phyloP scores from a whole-genome alignment of 2,329 filamentous ascomycete genomes.

The Diaporthe humulicola region DNA sequence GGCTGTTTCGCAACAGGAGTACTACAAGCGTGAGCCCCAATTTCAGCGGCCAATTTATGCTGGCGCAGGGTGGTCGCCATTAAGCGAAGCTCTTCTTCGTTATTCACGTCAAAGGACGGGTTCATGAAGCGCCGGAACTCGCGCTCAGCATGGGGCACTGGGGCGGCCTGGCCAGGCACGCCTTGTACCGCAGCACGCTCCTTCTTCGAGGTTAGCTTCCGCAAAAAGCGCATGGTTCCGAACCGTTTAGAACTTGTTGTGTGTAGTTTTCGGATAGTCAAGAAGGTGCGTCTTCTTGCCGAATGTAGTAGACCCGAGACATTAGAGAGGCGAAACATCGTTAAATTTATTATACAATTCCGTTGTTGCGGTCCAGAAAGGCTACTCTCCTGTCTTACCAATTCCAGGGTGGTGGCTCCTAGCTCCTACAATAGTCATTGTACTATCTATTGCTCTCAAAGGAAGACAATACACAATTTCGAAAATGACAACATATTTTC shows the following conservation, averaged over 20 bases:
- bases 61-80: too few relatives aligned
- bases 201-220: not conserved
- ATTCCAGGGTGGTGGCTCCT: accelerated
- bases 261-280: not conserved
- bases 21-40: too few relatives aligned
- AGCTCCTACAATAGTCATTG: not conserved
- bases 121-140: too few relatives aligned
- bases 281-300: not conserved
- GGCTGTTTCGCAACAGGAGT: too few relatives aligned
- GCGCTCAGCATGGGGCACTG: too few relatives aligned
- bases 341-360: not conserved
- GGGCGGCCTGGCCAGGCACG: too few relatives aligned
- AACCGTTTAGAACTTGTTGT: not conserved
- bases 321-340: not conserved
- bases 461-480: not conserved
- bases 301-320: not conserved
- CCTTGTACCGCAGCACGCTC: too few relatives aligned
- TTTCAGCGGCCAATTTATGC: too few relatives aligned
- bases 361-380: not conserved
- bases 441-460: not conserved
- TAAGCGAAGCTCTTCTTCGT: too few relatives aligned
- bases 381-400: not conserved
- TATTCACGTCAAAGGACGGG: too few relatives aligned
- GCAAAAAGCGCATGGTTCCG: not conserved
- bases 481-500: not conserved